phyloP scores from a whole-genome alignment of 1,284 basidiomycete species.

The Microstroma glucosiphilum region DNA sequence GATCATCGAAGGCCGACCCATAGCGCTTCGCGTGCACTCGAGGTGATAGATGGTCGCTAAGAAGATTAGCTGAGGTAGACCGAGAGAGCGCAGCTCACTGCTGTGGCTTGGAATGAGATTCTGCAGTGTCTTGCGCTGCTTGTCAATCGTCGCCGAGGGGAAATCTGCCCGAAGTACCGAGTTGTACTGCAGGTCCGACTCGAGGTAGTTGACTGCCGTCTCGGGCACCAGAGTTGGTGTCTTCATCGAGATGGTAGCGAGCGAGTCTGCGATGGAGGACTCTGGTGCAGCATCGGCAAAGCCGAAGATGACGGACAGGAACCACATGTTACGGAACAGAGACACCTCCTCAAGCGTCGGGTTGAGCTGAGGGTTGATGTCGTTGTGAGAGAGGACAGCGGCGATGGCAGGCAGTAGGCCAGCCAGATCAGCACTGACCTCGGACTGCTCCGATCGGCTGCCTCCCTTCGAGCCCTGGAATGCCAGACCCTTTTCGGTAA shows the following conservation, averaged over 20 bases:
- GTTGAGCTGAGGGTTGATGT: slow-evolving; percentile 63
- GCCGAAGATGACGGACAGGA: slow-evolving; percentile 77
- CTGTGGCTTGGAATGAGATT: slow-evolving; percentile 63
- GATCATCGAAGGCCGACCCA: slow-evolving; percentile 73
- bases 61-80: slow-evolving; percentile 79
- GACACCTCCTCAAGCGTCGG: slow-evolving; percentile 65
- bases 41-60: slow-evolving; percentile 80
- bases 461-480: slow-evolving; percentile 64
- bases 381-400: slow-evolving; percentile 70
- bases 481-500: slow-evolving; percentile 82
- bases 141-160: slow-evolving; percentile 32
- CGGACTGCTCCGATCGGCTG: slow-evolving; percentile 32
- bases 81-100: slow-evolving; percentile 69
- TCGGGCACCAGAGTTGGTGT: slow-evolving; percentile 81
- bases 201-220: slow-evolving; percentile 73
- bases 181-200: slow-evolving; percentile 87
- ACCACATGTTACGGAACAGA: slow-evolving; percentile 91
- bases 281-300: slow-evolving; percentile 54
- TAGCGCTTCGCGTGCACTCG: slow-evolving; percentile 76
- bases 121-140: slow-evolving; percentile 44
- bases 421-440: slow-evolving; percentile 38
- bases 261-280: slow-evolving; percentile 23
- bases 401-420: slow-evolving; percentile 77
- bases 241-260: slow-evolving; percentile 75
- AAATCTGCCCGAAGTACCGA: slow-evolving; percentile 65